These are phyloP conservation scores for Biscogniauxia marginata DNA, from an alignment of 2,329 filamentous ascomycete species.

Conservation along the genomic window DNA sequence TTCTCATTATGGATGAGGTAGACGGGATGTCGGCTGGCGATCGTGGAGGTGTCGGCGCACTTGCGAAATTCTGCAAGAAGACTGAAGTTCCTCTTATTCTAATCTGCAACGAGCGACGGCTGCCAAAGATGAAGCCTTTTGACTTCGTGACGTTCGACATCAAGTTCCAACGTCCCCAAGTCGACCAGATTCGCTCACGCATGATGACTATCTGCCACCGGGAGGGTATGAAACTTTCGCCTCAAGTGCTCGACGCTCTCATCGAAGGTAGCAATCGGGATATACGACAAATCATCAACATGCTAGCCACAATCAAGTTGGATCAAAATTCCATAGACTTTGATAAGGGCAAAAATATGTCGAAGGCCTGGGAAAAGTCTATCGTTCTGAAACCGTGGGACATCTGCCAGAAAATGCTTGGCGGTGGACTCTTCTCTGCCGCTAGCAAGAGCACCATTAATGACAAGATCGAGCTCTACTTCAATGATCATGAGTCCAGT, in stretches of 20 bases:
- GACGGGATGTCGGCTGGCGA: slow-evolving; percentile 99
- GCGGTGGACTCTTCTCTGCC: slow-evolving; percentile 78
- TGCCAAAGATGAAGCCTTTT: slow-evolving; percentile 98
- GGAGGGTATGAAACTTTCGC: slow-evolving; percentile 82
- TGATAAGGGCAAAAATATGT: slow-evolving; percentile 88
- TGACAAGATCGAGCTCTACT: slow-evolving; percentile 98
- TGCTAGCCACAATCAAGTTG: slow-evolving; percentile 91
- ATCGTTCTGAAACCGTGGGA: slow-evolving; percentile 97
- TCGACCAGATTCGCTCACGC: slow-evolving; percentile 85
- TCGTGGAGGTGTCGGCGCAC: slow-evolving; percentile 88
- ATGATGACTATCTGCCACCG: slow-evolving; percentile 95
- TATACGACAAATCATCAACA: slow-evolving; percentile 97
- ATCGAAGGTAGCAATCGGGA: slow-evolving; percentile 96
- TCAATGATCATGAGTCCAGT: slow-evolving; percentile 98
- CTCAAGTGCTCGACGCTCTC: slow-evolving; percentile 82
- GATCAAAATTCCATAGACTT: slow-evolving; percentile 79
- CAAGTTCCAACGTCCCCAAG: slow-evolving; percentile 83
- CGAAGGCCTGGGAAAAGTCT: slow-evolving; percentile 98
- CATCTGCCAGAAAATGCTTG: slow-evolving; percentile 90
- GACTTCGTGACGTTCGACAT: slow-evolving; percentile 82
- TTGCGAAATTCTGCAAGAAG: slow-evolving; percentile 94
- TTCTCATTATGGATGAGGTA: slow-evolving; percentile 98
- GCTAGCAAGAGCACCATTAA: slow-evolving; percentile 86
- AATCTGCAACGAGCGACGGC: slow-evolving; percentile 91
- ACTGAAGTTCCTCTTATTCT: slow-evolving; percentile 92